Conservation (phyloP, 2,329 filamentous ascomycete genomes). For the Calonectria hawksworthii region DNA sequence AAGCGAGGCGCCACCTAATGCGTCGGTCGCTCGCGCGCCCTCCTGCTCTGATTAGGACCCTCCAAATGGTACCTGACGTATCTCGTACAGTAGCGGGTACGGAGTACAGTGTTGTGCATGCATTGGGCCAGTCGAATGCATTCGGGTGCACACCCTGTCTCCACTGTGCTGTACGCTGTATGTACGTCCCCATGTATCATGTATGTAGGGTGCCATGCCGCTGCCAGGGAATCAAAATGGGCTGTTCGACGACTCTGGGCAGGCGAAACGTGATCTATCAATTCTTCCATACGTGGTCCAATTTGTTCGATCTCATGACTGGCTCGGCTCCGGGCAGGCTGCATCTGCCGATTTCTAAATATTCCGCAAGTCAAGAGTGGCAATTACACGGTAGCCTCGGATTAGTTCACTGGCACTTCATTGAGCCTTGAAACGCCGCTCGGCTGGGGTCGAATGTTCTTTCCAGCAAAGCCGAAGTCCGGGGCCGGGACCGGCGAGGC, state of each 20-base stretch:
- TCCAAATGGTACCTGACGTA: conserved; percentile 12
- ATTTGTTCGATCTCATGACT: conserved; percentile 10
- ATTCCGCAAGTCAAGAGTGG: neutral
- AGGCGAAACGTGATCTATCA: conserved; percentile 24
- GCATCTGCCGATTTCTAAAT: neutral
- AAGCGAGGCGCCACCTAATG: neutral
- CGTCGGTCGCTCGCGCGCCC: neutral
- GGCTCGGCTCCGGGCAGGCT: neutral
- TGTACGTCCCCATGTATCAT: conserved; percentile 19
- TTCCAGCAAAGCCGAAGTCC: neutral
- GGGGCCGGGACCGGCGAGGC: conserved; percentile 15
- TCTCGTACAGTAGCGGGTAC: conserved; percentile 12
- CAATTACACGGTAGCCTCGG: neutral
- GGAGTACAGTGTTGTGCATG: conserved; percentile 21
- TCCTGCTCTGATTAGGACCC: neutral
- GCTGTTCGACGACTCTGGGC: conserved; percentile 15
- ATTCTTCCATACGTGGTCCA: conserved; percentile 4
- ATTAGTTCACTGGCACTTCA: neutral
- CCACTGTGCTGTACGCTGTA: conserved; percentile 13
- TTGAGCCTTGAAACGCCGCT: neutral
- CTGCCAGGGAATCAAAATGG: conserved; percentile 15
- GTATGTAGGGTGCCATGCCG: conserved; percentile 26
- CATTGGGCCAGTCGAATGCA: conserved; percentile 12
- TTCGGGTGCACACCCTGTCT: neutral
- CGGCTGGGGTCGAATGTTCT: neutral